phyloP scores from a whole-genome alignment of 2,329 filamentous ascomycete species.

The Helotiales sp. region DNA sequence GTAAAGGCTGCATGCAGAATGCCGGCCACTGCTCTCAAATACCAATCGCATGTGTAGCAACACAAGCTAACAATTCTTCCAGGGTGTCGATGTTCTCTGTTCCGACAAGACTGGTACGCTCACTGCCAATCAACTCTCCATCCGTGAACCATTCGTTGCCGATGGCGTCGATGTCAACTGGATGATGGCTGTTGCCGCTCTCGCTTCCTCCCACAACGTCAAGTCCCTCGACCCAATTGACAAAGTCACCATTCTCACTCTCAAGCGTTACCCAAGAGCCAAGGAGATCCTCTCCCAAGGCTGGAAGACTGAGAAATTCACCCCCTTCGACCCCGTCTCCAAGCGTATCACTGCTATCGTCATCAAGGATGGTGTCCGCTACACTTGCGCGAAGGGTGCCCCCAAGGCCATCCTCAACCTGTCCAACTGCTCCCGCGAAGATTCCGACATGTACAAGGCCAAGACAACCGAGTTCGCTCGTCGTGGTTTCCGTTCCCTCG shows the following conservation, averaged over 20 bases:
- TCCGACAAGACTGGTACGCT: constrained; percentile 83
- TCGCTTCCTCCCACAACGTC: constrained; percentile 79
- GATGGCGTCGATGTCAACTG: constrained; percentile 81
- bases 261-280: constrained; percentile 78
- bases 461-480: constrained; percentile 78
- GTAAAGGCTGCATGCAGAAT: constrained; percentile 3
- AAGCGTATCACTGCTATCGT: constrained; percentile 78
- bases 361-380: constrained; percentile 71
- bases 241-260: constrained; percentile 77
- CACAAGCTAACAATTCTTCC: constrained; percentile 20
- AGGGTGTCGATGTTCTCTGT: constrained; percentile 77
- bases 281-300: constrained; percentile 76
- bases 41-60: constrained; percentile 3
- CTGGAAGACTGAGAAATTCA: constrained; percentile 80
- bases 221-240: constrained; percentile 80
- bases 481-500: constrained; percentile 80
- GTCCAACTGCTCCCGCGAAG: constrained; percentile 68
- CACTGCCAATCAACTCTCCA: constrained; percentile 75
- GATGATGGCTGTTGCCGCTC: constrained; percentile 82
- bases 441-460: constrained; percentile 68
- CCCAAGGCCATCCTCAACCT: constrained; percentile 76
- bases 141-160: constrained; percentile 77
- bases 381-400: constrained; percentile 77
- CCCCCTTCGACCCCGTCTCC: constrained; percentile 77
- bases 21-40: not conserved